A percentile compares a stretch with the other conserved stretches of the same genome.
phyloP scores from a whole-genome alignment of 805 yeast species.

The Wickerhamomyces silvicola region DNA sequence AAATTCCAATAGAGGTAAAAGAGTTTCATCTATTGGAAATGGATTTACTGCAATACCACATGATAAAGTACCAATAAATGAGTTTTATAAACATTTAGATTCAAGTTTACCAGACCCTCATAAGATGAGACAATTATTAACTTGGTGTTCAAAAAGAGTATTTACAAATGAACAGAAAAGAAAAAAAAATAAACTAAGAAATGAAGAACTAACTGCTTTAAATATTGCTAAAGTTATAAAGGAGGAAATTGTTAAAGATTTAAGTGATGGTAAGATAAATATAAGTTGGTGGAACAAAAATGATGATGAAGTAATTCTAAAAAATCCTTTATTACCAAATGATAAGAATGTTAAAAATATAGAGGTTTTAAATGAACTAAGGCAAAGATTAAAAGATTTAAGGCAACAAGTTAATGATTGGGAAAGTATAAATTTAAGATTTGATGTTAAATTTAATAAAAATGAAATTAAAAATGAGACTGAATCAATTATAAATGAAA shows the following conservation, averaged over 20 bases:
- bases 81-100: slow-evolving; percentile 59
- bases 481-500: slow-evolving; percentile 11
- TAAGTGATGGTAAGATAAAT: slow-evolving; percentile 51
- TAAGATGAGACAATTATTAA: slow-evolving; percentile 59
- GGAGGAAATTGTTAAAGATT: slow-evolving; percentile 53
- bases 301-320: slow-evolving; percentile 18
- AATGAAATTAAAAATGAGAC: too few species aligned
- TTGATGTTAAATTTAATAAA: too few species aligned
- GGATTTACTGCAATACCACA: slow-evolving; percentile 68
- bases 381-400: slow-evolving; percentile 36
- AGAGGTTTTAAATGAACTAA: slow-evolving; percentile 40
- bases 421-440: too few species aligned
- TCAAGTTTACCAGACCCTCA: slow-evolving; percentile 62
- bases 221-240: slow-evolving; percentile 58
- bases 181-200: slow-evolving; percentile 20
- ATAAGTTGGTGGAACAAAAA: slow-evolving; percentile 62
- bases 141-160: slow-evolving; percentile 59
- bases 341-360: slow-evolving; percentile 50
- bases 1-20: slow-evolving; percentile 50
- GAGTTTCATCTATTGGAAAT: slow-evolving; percentile 69
- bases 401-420: slow-evolving; percentile 42
- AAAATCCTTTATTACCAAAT: slow-evolving; percentile 43
- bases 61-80: slow-evolving; percentile 44
- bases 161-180: slow-evolving; percentile 21
- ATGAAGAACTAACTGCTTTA: slow-evolving; percentile 36